Conservation (phyloP, 148 eudicot species). For the Camellia japonica region DNA sequence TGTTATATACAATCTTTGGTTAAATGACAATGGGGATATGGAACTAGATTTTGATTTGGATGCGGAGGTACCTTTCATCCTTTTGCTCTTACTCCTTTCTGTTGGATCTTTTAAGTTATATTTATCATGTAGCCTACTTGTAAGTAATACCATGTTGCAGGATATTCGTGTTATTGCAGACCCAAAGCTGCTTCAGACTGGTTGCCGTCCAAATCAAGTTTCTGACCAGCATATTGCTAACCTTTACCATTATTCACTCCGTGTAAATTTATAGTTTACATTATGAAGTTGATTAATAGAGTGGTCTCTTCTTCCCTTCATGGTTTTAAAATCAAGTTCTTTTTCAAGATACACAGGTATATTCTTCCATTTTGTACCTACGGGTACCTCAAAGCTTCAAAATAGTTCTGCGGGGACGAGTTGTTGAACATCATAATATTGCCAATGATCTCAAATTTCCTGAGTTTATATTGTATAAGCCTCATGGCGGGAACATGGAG, state of each 20-base stretch:
- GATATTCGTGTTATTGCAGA: constrained; percentile 47
- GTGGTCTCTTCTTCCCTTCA: neutral
- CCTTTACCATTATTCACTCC: constrained; percentile 49
- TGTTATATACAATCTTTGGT: constrained; percentile 61
- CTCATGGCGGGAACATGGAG: constrained; percentile 21
- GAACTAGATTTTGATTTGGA: constrained; percentile 65
- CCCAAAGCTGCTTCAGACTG: constrained; percentile 17
- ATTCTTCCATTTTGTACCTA: constrained; percentile 32
- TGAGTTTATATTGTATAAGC: constrained; percentile 26
- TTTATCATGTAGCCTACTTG: constrained; percentile 9
- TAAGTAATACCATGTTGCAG: constrained; percentile 23
- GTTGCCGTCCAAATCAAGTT: constrained; percentile 10
- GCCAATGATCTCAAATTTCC: constrained; percentile 26
- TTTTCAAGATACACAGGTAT: constrained; percentile 16
- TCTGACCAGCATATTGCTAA: constrained; percentile 54
- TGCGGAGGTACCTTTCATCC: constrained; percentile 38
- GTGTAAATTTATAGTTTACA: constrained; percentile 31
- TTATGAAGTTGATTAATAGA: neutral
- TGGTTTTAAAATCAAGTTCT: neutral
- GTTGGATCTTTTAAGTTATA: neutral
- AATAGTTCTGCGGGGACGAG: constrained; percentile 21
- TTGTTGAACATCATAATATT: constrained; percentile 26
- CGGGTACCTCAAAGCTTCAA: constrained; percentile 24
- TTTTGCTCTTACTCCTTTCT: constrained; percentile 10
- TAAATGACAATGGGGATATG: constrained; percentile 40